Percentiles rank a stretch among this genome's conserved stretches.
phyloP scores from a whole-genome alignment of 495 filamentous ascomycete genomes.

The Penicillium waksmanii region DNA sequence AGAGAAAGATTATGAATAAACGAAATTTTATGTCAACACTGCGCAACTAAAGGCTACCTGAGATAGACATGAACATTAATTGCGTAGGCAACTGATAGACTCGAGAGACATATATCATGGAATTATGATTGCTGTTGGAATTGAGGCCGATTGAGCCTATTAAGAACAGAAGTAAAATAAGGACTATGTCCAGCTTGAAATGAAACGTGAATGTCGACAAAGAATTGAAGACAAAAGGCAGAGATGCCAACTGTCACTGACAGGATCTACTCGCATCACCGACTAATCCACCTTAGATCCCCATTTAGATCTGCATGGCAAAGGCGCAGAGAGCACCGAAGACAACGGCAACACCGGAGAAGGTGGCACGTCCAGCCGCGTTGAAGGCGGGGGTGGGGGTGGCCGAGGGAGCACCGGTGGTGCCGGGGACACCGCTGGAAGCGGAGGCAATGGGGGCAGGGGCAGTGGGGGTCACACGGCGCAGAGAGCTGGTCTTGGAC shows the following conservation, averaged over 20 bases:
- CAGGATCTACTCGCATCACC: background rate
- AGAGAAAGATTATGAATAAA: background rate
- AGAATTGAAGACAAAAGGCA: slow-evolving; percentile 2
- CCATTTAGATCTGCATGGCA: slow-evolving; percentile 32
- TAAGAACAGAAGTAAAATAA: slow-evolving; percentile 19
- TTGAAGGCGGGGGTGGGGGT: slow-evolving; percentile 24
- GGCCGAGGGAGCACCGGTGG: slow-evolving; percentile 10
- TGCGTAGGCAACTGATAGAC: background rate
- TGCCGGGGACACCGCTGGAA: slow-evolving; percentile 7
- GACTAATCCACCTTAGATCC: background rate
- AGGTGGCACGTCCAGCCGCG: slow-evolving; percentile 32
- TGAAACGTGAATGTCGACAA: slow-evolving; percentile 14
- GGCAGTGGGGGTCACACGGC: slow-evolving; percentile 15
- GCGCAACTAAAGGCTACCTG: background rate
- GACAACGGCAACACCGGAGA: slow-evolving; percentile 30
- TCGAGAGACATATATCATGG: slow-evolving; percentile 22
- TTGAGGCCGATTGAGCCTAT: slow-evolving; percentile 12
- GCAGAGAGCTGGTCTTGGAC: slow-evolving; percentile 17
- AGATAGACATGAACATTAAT: slow-evolving; percentile 5
- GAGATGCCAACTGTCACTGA: slow-evolving; percentile 5
- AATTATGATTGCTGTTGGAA: slow-evolving; percentile 24
- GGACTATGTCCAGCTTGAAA: slow-evolving; percentile 15
- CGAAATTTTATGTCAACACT: background rate
- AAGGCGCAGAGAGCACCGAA: slow-evolving; percentile 27
- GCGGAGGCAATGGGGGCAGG: slow-evolving; percentile 12